A percentile compares a stretch with the other conserved stretches of the same genome.
Conservation (phyloP, 1,284 basidiomycete genomes). For the Microstroma glucosiphilum region DNA sequence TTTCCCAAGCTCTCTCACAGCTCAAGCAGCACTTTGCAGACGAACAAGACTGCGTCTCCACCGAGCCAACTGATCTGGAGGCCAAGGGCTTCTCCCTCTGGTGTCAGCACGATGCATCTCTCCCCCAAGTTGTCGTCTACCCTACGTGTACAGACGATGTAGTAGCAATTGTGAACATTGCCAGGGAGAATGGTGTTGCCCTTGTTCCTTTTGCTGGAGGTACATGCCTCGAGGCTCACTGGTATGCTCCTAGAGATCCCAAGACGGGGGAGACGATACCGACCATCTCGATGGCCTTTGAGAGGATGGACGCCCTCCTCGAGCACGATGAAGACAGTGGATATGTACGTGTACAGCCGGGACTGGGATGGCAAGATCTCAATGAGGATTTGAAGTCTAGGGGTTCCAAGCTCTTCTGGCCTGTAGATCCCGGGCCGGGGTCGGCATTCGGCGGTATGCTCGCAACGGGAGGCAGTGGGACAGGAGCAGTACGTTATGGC, state of each 20-base stretch:
- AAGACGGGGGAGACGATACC: conserved; percentile 11
- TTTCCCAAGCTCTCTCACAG: too few relatives aligned
- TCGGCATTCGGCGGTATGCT: conserved; percentile 91
- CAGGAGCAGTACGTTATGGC: conserved; percentile 81
- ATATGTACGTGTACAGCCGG: not conserved
- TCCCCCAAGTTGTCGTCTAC: conserved; percentile 12
- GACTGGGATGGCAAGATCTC: conserved; percentile 59
- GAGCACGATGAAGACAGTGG: conserved; percentile 3
- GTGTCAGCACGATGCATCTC: conserved; percentile 12
- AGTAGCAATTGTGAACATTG: conserved; percentile 51
- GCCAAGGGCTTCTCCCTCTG: conserved; percentile 12
- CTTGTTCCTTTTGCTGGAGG: conserved; percentile 66
- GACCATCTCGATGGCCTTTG: not conserved
- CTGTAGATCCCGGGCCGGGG: conserved; percentile 59
- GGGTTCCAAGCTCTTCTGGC: conserved; percentile 78
- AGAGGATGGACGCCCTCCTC: conserved; percentile 1
- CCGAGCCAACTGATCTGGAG: conserved; percentile 11
- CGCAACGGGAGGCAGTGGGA: conserved; percentile 59
- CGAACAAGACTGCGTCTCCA: conserved; percentile 7
- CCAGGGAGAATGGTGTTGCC: conserved; percentile 64
- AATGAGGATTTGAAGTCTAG: conserved; percentile 67
- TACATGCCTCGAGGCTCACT: conserved; percentile 54
- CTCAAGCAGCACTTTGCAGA: too few relatives aligned
- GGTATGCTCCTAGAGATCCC: conserved; percentile 20
- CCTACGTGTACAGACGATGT: conserved; percentile 12